Base-by-base conservation (phyloP, 495 filamentous ascomycete species). In the Penicillium bovifimosum region DNA sequence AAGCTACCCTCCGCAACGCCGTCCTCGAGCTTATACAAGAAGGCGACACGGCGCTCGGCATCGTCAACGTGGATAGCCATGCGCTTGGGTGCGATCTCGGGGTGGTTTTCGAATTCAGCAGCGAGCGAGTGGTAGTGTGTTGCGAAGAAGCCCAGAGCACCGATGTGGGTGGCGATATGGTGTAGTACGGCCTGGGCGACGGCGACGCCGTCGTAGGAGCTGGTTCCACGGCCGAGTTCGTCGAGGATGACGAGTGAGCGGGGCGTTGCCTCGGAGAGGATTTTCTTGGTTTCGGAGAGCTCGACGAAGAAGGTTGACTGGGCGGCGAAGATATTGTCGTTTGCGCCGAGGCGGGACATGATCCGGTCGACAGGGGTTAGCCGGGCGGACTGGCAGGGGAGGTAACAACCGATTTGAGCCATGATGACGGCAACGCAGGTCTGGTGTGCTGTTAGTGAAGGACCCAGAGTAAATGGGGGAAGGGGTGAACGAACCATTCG, bases 301-400 rank as follows among this genome's bases (percentile, higher is more conserved):
- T 99, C 93, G 41, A 99, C 92, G 66, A 99, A 96, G 80, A 99
- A 99, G 28, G 93, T 99, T 20, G 86, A 91, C 70, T 99, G 95
- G 3, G 92, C 90, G 18, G 92, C 95, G 64, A 99, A 96, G 66
- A 99, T 97, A 70, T 96, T 96, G 79, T 99, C 93, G 64, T 97
- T 96, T 41, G 95, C 95, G 11, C 95, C 95, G 0, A 99, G 86
- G 18, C 95, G 90, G 5, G 91, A 96, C 95, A 99, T 99, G 76
- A 99, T 97, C 38, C 93, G 88, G 66, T 99, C 95, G 27, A 92
- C 79, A 0, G 93, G 91, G 0, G 95, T 97, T 28, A 99, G 73
- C n/a, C 77, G 81, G 9, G 93, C 93, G 6, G 88, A 88, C 26
- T 76, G 71, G 57, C 86, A 89, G 17, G 93, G 93, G 4, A 99